phyloP scores from a whole-genome alignment of 345 rosid species.

The Hirschfeldia incana region DNA sequence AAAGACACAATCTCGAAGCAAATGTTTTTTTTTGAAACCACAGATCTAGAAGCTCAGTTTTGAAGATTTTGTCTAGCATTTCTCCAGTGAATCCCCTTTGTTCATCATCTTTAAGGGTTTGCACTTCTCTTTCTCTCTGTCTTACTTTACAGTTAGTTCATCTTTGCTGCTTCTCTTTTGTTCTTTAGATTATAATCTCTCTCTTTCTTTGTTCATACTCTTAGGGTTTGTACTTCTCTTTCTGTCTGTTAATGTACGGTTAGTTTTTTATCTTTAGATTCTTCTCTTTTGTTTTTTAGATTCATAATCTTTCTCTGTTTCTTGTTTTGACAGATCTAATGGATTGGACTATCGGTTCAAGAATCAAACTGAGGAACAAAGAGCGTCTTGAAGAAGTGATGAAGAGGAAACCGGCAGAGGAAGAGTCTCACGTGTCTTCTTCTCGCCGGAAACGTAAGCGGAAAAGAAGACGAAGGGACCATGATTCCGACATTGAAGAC shows the following conservation, averaged over 20 bases:
- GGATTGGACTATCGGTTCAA: constrained; percentile 5
- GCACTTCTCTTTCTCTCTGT: neutral
- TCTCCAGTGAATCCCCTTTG: neutral
- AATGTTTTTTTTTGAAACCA: neutral
- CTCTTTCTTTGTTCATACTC: neutral
- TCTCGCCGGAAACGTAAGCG: neutral
- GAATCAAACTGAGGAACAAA: neutral
- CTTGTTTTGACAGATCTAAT: neutral
- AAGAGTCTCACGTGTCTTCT: neutral
- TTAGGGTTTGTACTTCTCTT: neutral
- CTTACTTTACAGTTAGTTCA: neutral
- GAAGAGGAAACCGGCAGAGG: neutral
- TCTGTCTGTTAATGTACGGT: neutral
- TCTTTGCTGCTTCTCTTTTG: neutral
- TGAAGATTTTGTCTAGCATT: neutral
- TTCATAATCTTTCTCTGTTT: neutral
- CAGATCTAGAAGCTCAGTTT: neutral
- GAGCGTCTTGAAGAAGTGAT: constrained; percentile 6
- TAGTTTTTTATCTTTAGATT: neutral
- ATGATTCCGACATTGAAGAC: constrained; percentile 1
- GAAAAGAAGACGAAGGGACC: neutral
- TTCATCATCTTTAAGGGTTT: neutral
- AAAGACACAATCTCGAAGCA: neutral
- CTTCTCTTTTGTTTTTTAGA: neutral
- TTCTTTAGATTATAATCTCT: neutral